A percentile compares a stretch with the other conserved stretches of the same genome.
These are phyloP conservation scores for Calocybe indica DNA, from an alignment of 768 basidiomycete genomes.

Conservation along the genomic window DNA sequence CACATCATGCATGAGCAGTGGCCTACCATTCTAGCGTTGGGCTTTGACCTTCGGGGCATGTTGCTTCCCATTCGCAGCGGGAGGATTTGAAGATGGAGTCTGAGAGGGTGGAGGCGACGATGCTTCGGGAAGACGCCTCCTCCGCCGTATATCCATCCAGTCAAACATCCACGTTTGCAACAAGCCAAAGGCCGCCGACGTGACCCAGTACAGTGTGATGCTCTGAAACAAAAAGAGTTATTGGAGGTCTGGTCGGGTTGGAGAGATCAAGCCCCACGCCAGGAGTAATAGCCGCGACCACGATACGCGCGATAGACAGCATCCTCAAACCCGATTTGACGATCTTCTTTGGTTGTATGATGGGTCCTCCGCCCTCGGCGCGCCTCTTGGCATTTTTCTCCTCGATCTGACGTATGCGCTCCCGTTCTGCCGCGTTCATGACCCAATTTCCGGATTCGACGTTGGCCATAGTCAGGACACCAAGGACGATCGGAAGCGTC, in stretches of 20 bases:
- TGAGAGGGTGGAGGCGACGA: constrained; percentile 1
- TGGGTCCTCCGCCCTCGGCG: constrained; percentile 38
- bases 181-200: constrained; percentile 70
- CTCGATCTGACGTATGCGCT: constrained; percentile 41
- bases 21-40: constrained; percentile 16
- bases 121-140: constrained; percentile 2
- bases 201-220: constrained; percentile 70
- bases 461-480: constrained; percentile 71
- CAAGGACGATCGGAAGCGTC: constrained; percentile 63
- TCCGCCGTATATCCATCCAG: constrained; percentile 45
- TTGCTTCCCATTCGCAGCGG: constrained; percentile 1
- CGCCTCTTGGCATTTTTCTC: constrained; percentile 41
- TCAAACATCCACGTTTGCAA: constrained; percentile 72
- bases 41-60: constrained; percentile 6
- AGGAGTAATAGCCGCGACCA: constrained; percentile 62
- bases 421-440: constrained; percentile 49
- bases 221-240: constrained; percentile 34
- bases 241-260: constrained; percentile 3
- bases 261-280: constrained; percentile 43
- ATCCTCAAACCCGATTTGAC: constrained; percentile 51
- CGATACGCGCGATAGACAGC: constrained; percentile 60
- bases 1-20: constrained; percentile 4
- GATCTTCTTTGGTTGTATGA: constrained; percentile 35
- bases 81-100: not conserved
- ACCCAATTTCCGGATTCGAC: constrained; percentile 77